Evolutionary conservation across 2,329 filamentous ascomycete genomes (phyloP), one percentile per base, ranked within the genome.

Genomic region (Colletotrichum cuscutae): DNA sequence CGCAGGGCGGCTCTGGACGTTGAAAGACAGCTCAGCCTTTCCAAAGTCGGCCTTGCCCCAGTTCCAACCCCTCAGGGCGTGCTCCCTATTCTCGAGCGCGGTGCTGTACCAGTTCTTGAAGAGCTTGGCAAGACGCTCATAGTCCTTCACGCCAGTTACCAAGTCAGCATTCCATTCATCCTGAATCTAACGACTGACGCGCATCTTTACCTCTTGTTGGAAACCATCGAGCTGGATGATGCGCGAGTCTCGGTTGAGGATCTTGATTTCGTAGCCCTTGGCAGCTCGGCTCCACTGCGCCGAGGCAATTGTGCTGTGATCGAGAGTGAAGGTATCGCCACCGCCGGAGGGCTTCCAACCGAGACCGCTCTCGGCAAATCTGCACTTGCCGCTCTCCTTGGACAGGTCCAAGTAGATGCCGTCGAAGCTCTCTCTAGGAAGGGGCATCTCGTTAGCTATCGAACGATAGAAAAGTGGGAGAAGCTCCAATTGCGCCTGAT

Each of bases 51-150:
- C 94, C 85, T 98, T 99, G 79, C 97, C 97, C 97, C 97, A 99
- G 82, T 99, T 99, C 97, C 97, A 99, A 69, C 97, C 97, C 77
- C 97, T 92, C 72, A 99, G 87, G 28, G 97, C 95, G 83, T 98
- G 97, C 84, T 99, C 97, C 83, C 94, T 95, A 82, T 91, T 94
- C 82, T 98, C 95, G 72, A 99, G 89, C 78, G 92, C 95, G 79
- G 97, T 93, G 84, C 95, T 97, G 85, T 98, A 99, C 94, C 96
- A 98, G 80, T 96, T 94, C 86, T 98, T 98, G 89, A 99, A 98
- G 77, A 97, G 91, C 82, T 98, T 98, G 84, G 87, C 89, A 15
- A 98, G 86, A 68, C 97, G 94, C 77, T 99, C 97, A 77, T 95
- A 94, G 82, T 99, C 96, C 89, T 94, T 79, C 37, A 24, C 22